Percentiles rank a stretch among this genome's conserved stretches.
These are phyloP conservation scores for Rhizopus microsporus DNA, from an alignment of 371 early-diverging fungal species.

Conservation along the genomic window DNA sequence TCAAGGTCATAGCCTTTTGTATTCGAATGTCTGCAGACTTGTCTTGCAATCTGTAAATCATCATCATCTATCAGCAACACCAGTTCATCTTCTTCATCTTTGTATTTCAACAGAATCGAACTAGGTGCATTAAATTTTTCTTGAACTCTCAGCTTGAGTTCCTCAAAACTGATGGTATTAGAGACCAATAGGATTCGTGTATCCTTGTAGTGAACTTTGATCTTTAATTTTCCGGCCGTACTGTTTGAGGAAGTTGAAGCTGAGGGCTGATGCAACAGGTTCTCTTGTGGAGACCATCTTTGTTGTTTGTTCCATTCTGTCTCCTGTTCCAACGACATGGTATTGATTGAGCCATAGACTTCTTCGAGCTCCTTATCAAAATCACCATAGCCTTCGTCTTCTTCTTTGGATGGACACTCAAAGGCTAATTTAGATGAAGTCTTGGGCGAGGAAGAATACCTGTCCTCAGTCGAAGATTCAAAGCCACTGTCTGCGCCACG, in stretches of 20 bases:
- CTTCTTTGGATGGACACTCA: slow-evolving; percentile 11
- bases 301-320: slow-evolving; percentile 7
- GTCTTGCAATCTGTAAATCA: slow-evolving; percentile 84
- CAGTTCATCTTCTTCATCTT: slow-evolving; percentile 86
- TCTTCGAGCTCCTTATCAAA: slow-evolving; percentile 38
- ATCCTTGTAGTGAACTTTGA: slow-evolving; percentile 80
- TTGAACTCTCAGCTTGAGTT: slow-evolving; percentile 60
- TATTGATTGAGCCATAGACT: slow-evolving; percentile 33
- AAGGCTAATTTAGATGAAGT: slow-evolving; percentile 20
- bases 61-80: slow-evolving; percentile 91
- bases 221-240: slow-evolving; percentile 56
- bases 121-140: slow-evolving; percentile 63
- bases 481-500: slow-evolving; percentile 48
- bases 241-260: slow-evolving; percentile 25
- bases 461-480: slow-evolving; percentile 40
- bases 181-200: slow-evolving; percentile 75
- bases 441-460: slow-evolving; percentile 30
- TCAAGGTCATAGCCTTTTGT: slow-evolving; percentile 37
- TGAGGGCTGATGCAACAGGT: slow-evolving; percentile 17
- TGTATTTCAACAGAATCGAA: slow-evolving; percentile 74
- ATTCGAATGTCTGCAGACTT: slow-evolving; percentile 49
- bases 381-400: slow-evolving; percentile 22
- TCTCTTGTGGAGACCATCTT: background rate
- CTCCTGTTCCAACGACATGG: slow-evolving; percentile 18
- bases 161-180: slow-evolving; percentile 56